Conservation (phyloP, 768 basidiomycete genomes). For the Lyophyllum semitale region DNA sequence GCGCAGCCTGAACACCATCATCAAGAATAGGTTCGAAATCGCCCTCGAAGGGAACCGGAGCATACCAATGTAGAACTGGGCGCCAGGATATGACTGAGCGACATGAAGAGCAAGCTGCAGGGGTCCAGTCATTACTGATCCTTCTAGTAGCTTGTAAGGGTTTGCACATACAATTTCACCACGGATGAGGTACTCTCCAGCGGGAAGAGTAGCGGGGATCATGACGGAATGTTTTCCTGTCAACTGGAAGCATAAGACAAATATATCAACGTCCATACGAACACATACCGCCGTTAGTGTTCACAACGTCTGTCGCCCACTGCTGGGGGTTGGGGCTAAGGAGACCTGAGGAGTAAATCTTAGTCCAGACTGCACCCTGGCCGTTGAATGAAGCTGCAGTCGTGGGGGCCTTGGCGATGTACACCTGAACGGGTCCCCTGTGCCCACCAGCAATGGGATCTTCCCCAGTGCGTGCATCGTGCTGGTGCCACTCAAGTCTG, state of each 20-base stretch:
- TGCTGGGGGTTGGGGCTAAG: conserved; percentile 25
- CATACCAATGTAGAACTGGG: conserved; percentile 49
- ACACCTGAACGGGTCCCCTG: conserved; percentile 51
- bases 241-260: background rate
- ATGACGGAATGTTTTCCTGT: conserved; percentile 44
- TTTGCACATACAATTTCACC: conserved; percentile 41
- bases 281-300: conserved; percentile 37
- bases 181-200: conserved; percentile 50
- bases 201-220: conserved; percentile 45
- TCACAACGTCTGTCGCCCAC: conserved; percentile 54
- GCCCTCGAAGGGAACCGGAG: background rate
- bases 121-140: background rate
- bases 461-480: conserved; percentile 51
- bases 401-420: conserved; percentile 49
- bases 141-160: background rate
- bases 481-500: conserved; percentile 57
- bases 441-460: conserved; percentile 51
- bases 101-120: conserved; percentile 37
- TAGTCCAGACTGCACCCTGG: conserved; percentile 53
- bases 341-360: conserved; percentile 51
- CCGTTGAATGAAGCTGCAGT: conserved; percentile 47
- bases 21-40: background rate
- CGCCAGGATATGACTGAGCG: conserved; percentile 46
- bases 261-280: too few species aligned
- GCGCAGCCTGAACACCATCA: conserved; percentile 38